These are phyloP conservation scores for Sporothrix euskadiensis DNA, from an alignment of 2,329 filamentous ascomycete genomes.

Conservation along the genomic window DNA sequence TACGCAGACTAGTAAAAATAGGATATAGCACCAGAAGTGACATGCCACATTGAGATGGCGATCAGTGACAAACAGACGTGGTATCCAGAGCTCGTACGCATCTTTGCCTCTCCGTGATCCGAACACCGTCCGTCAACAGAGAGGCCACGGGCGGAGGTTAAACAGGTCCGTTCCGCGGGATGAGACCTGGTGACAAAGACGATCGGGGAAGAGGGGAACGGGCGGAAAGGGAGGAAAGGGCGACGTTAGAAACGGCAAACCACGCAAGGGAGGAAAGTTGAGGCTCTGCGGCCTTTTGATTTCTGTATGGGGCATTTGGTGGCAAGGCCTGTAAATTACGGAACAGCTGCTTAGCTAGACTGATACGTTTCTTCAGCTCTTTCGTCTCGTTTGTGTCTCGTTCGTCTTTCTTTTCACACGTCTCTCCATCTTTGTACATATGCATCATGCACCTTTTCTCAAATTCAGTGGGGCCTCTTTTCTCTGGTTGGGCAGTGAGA, in stretches of 20 bases:
- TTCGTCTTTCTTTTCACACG: neutral
- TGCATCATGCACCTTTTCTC: conserved; percentile 1
- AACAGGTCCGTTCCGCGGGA: neutral
- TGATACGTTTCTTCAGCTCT: neutral
- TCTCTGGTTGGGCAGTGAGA: neutral
- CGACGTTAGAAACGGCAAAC: neutral
- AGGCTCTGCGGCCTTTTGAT: neutral
- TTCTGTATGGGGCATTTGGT: neutral
- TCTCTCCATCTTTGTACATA: neutral
- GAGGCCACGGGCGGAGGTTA: neutral
- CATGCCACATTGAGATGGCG: neutral
- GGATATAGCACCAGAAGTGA: neutral
- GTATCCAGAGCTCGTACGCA: neutral
- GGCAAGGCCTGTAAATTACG: neutral
- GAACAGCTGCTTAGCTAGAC: neutral
- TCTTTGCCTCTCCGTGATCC: neutral
- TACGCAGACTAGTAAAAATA: neutral
- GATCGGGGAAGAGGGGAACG: neutral
- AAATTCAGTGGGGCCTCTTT: neutral
- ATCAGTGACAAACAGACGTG: neutral
- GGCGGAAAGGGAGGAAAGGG: neutral
- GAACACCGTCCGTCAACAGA: neutral
- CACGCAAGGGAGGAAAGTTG: neutral
- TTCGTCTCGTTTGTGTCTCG: neutral
- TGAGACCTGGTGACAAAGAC: neutral